Base-by-base conservation (phyloP, 2,329 filamentous ascomycete species). In the Phialocephala sp. region DNA sequence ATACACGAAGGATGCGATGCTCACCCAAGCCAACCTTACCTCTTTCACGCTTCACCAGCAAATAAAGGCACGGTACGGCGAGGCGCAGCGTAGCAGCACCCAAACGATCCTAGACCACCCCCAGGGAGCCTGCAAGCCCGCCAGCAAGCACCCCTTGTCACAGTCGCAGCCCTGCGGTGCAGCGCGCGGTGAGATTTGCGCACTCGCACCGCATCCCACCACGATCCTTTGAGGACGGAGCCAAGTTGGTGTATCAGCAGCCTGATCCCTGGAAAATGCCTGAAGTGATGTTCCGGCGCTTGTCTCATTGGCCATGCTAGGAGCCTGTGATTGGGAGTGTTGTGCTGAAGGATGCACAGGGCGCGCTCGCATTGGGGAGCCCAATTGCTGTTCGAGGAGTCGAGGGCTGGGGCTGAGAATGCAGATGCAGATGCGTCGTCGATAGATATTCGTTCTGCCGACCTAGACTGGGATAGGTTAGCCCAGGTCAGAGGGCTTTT, bases 1-100 rank as follows among this genome's bases (percentile, higher is more conserved):
- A 54, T 54, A 54, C 50, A 54, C 50, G 24, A 54, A 54, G 27
- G 27, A 54, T n/a, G 45, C 45, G 45, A 50, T 50, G 45, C 45
- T 50, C 45, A 50, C 45, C 45, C 27, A 32, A 8, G 20, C 50
- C 8, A 24, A 50, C 45, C 45, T 50, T 50, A 50, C 45, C 45
- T 50, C 45, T 24, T 24, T 50, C 20, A 43, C 41, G 6, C 41
- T 18, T 43, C 27, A 32, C 41, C 41, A 43, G 41, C 41, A 43
- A 43, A 43, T 43, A 43, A 43, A 43, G 41, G 41, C 41, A 43
- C 41, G 41, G 41, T 43, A 43, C 12, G 15, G 41, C 15, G 45
- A 50, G 45, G 45, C 45, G 45, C 45, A 50, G 45, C 20, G n/a
- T n/a, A n/a, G n/a, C n/a, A n/a, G n/a, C n/a, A n/a, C n/a, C n/a